phyloP scores from a whole-genome alignment of 177 flowering plant genomes.

The Vitis hybrid region DNA sequence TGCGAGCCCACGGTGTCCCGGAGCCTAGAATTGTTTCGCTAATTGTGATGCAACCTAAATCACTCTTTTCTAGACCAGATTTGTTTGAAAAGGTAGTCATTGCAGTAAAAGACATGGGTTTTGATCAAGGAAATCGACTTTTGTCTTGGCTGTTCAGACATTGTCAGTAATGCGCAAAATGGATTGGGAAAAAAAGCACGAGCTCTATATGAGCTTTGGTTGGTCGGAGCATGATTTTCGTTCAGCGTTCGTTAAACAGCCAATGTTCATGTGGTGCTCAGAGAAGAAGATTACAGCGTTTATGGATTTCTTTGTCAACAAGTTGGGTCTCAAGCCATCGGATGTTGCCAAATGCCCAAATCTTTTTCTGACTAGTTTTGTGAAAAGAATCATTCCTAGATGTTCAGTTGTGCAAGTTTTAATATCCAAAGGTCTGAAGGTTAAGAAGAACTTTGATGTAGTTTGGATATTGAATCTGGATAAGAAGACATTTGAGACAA shows the following conservation, averaged over 20 bases:
- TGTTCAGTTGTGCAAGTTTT: conserved; percentile 6
- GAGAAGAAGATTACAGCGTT: conserved; percentile 4
- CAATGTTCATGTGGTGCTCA: conserved; percentile 1
- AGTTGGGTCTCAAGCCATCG: neutral
- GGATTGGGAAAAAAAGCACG: conserved; percentile 3
- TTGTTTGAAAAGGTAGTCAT: conserved; percentile 5
- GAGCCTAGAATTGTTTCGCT: conserved; percentile 1
- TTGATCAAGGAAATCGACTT: neutral
- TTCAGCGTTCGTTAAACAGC: neutral
- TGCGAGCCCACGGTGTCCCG: conserved; percentile 10
- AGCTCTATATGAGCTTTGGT: conserved; percentile 4
- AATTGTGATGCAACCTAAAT: neutral
- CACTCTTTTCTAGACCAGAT: neutral
- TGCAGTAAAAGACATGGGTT: neutral
- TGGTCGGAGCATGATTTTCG: conserved; percentile 7
- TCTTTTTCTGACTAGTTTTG: conserved; percentile 7
- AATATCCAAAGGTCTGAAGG: conserved; percentile 3
- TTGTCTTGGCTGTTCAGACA: neutral
- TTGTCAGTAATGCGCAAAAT: neutral
- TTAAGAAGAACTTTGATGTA: conserved; percentile 6
- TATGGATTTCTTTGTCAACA: conserved; percentile 11
- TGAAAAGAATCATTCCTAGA: conserved; percentile 5
- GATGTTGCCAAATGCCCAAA: conserved; percentile 4
- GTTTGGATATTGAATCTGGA: neutral
- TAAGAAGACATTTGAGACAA: conserved; percentile 6